Evolutionary conservation across 1,284 basidiomycete species (phyloP).

Genomic region (Austroboletus niveus): DNA sequence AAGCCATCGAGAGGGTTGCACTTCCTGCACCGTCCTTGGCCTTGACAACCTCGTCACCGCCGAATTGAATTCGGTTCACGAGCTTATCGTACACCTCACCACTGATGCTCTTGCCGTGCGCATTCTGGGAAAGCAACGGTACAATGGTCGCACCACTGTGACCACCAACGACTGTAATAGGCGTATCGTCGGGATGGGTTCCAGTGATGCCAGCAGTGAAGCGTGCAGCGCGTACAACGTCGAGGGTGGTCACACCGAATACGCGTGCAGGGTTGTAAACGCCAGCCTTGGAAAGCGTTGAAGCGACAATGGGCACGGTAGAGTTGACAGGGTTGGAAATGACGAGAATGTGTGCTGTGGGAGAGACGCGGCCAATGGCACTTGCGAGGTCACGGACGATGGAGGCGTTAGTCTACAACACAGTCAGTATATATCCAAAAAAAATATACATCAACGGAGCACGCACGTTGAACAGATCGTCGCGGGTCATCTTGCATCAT

Average conservation of each 20-base stretch:
- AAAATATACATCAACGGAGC: background rate
- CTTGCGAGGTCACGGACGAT: slow-evolving; percentile 96
- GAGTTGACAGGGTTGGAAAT: slow-evolving; percentile 97
- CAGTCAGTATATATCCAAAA: background rate
- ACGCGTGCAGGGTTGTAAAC: slow-evolving; percentile 82
- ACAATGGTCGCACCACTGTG: slow-evolving; percentile 97
- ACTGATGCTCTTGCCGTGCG: slow-evolving; percentile 51
- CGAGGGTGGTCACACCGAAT: slow-evolving; percentile 94
- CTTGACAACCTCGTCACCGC: slow-evolving; percentile 90
- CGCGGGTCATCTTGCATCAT: slow-evolving; percentile 81
- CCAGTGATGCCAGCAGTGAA: slow-evolving; percentile 82
- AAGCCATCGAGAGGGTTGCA: slow-evolving; percentile 94
- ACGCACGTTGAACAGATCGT: slow-evolving; percentile 97
- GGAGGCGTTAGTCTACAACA: slow-evolving; percentile 80
- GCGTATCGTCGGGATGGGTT: slow-evolving; percentile 63
- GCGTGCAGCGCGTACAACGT: slow-evolving; percentile 92
- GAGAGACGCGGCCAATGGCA: slow-evolving; percentile 83
- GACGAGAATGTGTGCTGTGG: slow-evolving; percentile 90
- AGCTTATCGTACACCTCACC: slow-evolving; percentile 71
- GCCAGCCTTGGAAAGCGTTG: slow-evolving; percentile 90
- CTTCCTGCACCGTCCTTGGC: slow-evolving; percentile 89
- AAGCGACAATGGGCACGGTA: slow-evolving; percentile 96
- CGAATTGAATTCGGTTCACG: slow-evolving; percentile 87
- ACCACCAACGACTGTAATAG: slow-evolving; percentile 90
- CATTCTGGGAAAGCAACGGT: slow-evolving; percentile 86